A percentile compares a stretch with the other conserved stretches of the same genome.
These are phyloP conservation scores for Aspergillus udagawae DNA, from an alignment of 2,329 filamentous ascomycete genomes.

Conservation along the genomic window DNA sequence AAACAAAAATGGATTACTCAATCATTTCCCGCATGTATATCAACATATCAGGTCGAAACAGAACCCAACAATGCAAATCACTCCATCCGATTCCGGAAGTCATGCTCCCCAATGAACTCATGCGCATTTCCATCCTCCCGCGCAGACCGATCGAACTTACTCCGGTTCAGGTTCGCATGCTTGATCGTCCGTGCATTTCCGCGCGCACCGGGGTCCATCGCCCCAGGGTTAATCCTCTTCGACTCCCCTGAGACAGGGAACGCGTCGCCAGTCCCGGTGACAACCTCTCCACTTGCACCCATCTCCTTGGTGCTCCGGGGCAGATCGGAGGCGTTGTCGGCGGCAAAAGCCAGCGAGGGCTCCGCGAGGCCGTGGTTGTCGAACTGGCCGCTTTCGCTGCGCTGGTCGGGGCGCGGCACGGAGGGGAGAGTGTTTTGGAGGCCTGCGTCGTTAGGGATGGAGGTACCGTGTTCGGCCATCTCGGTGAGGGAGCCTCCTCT, in stretches of 20 bases:
- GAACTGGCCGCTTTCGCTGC: conserved; percentile 26
- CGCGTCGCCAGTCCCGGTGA: conserved; percentile 40
- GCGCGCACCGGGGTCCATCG: conserved; percentile 34
- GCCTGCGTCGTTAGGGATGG: conserved; percentile 46
- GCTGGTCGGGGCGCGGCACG: conserved; percentile 46
- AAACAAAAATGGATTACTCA: not conserved
- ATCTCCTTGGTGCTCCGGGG: not conserved
- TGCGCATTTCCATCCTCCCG: conserved; percentile 33
- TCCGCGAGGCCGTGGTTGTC: conserved; percentile 35
- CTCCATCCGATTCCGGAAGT: conserved; percentile 25
- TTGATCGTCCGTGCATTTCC: conserved; percentile 37
- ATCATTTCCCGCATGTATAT: not conserved
- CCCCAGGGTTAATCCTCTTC: conserved; percentile 27
- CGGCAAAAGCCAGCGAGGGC: conserved; percentile 38
- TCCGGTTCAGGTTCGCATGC: conserved; percentile 35
- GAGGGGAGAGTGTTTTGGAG: conserved; percentile 45
- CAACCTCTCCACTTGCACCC: conserved; percentile 33
- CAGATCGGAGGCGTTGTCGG: conserved; percentile 45
- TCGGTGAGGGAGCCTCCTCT: conserved; percentile 37
- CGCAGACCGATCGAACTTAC: conserved; percentile 35
- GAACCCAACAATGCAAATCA: not conserved
- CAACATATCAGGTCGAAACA: not conserved
- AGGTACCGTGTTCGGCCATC: conserved; percentile 37
- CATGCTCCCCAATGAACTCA: conserved; percentile 27
- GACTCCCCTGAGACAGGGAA: conserved; percentile 36